phyloP scores from a whole-genome alignment of 2,329 filamentous ascomycete species.

The Trichocomaceae sp. region DNA sequence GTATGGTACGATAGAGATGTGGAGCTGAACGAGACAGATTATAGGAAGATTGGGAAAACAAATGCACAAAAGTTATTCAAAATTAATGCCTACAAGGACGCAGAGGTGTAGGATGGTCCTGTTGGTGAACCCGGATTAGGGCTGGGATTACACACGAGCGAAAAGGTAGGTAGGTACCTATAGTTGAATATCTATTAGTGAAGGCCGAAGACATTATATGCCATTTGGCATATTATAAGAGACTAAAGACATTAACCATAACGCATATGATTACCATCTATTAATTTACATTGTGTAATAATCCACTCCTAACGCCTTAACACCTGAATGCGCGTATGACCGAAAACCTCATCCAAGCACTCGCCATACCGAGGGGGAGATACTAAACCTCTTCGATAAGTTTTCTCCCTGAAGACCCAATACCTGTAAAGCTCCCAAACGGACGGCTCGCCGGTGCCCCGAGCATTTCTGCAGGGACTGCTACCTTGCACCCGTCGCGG shows the following conservation, averaged over 20 bases:
- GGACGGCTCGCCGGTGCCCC: slow-evolving; percentile 37
- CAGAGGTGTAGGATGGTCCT: slow-evolving; percentile 3
- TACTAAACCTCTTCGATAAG: slow-evolving; percentile 13
- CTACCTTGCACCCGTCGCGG: slow-evolving; percentile 35
- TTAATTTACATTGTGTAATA: not conserved
- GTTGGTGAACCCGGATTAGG: too few species aligned
- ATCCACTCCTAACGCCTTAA: not conserved
- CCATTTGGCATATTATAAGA: not conserved
- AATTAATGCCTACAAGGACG: slow-evolving; percentile 11
- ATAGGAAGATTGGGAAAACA: slow-evolving; percentile 20
- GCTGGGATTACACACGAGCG: too few species aligned
- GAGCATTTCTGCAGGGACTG: slow-evolving; percentile 44
- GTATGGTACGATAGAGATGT: slow-evolving; percentile 21
- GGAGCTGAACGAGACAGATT: slow-evolving; percentile 18
- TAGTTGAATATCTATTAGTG: not conserved
- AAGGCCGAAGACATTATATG: not conserved
- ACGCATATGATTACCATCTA: not conserved
- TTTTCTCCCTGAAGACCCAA: slow-evolving; percentile 1
- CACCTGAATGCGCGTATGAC: not conserved
- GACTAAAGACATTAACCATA: not conserved
- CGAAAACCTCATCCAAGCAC: not conserved
- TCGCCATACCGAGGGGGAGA: not conserved
- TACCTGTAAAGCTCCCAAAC: slow-evolving; percentile 25
- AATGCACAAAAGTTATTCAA: slow-evolving; percentile 20
- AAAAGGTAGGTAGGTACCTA: not conserved